These are phyloP conservation scores for Russula sp. DNA, from an alignment of 768 basidiomycete genomes.

Conservation along the genomic window DNA sequence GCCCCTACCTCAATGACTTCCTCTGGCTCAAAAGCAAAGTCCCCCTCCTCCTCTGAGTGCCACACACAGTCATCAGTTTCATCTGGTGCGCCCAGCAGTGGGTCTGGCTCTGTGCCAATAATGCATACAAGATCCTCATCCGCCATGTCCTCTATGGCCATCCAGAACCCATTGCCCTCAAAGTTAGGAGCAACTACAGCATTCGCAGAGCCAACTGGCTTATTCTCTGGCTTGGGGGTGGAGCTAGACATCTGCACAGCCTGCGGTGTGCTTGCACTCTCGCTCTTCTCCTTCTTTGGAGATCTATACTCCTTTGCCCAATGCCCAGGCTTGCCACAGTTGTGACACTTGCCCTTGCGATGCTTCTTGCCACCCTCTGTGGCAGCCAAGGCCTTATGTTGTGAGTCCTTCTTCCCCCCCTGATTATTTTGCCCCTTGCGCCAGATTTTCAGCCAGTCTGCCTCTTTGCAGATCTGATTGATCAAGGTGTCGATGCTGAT, in stretches of 20 bases:
- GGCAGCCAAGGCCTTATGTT: neutral
- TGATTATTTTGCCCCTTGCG: neutral
- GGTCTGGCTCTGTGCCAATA: too few species aligned
- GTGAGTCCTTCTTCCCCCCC: neutral
- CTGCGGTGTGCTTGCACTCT: too few species aligned
- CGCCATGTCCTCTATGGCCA: neutral
- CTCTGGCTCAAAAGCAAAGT: too few species aligned
- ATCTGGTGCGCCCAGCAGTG: too few species aligned
- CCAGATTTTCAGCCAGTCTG: neutral
- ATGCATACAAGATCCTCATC: too few species aligned
- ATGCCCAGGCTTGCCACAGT: neutral
- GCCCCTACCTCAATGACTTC: too few species aligned
- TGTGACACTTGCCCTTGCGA: neutral
- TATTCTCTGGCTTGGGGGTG: neutral
- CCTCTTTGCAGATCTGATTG: neutral
- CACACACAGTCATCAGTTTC: too few species aligned
- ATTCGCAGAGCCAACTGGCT: neutral
- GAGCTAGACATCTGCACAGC: too few species aligned
- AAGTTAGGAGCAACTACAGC: neutral
- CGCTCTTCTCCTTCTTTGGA: neutral
- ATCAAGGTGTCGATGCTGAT: neutral
- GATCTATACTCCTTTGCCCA: neutral
- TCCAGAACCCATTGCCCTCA: neutral
- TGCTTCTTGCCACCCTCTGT: conserved; percentile 12
- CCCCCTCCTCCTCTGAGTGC: too few species aligned